These are phyloP conservation scores for Colletotrichum sp. DNA, from an alignment of 2,329 filamentous ascomycete genomes.

Conservation along the genomic window DNA sequence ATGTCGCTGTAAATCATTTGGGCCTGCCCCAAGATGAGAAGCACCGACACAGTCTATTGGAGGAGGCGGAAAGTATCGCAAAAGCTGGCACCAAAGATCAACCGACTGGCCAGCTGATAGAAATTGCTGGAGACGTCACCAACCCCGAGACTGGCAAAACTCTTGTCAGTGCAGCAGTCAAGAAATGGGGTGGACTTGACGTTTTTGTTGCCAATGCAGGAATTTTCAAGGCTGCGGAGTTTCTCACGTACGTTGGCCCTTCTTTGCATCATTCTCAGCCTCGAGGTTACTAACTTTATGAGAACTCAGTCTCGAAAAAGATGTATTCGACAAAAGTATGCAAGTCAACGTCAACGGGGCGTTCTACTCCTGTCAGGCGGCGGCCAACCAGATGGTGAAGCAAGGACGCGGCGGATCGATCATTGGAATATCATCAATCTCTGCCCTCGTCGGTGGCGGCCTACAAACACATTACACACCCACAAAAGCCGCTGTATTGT, in stretches of 20 bases:
- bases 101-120: constrained; percentile 54
- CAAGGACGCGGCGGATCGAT: constrained; percentile 63
- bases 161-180: constrained; percentile 38
- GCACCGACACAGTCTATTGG: constrained; percentile 34
- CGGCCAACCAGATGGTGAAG: constrained; percentile 56
- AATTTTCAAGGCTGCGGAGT: constrained; percentile 10
- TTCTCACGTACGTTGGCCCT: not conserved
- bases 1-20: constrained; percentile 68
- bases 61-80: constrained; percentile 38
- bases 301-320: constrained; percentile 57
- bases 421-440: constrained; percentile 70
- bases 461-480: constrained; percentile 75
- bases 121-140: constrained; percentile 69
- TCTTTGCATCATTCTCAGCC: not conserved
- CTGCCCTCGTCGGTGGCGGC: constrained; percentile 68
- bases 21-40: constrained; percentile 39
- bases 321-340: constrained; percentile 64
- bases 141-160: constrained; percentile 64
- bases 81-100: constrained; percentile 27
- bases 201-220: constrained; percentile 35
- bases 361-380: constrained; percentile 75
- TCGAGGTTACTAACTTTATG: not conserved
- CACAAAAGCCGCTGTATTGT: constrained; percentile 73
- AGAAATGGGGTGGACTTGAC: constrained; percentile 50
- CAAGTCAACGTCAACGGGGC: constrained; percentile 73